Evolutionary conservation across 345 rosid genomes (phyloP).

Genomic region (Hirschfeldia incana): DNA sequence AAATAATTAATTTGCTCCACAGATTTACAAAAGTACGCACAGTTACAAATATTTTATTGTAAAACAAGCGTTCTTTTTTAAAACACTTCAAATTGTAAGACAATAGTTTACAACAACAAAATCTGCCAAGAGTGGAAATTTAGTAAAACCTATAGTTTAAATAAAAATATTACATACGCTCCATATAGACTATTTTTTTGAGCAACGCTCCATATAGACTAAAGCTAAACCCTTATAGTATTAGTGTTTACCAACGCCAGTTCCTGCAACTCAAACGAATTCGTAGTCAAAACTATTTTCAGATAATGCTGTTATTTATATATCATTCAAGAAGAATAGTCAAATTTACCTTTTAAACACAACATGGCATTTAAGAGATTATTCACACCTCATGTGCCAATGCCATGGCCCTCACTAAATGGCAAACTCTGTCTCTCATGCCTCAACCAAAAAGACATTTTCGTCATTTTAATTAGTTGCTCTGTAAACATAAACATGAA

Average conservation of each 20-base stretch:
- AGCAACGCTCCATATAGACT: background rate
- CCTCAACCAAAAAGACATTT: background rate
- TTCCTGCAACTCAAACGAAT: background rate
- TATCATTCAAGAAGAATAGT: background rate
- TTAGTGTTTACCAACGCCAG: background rate
- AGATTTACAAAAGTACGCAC: background rate
- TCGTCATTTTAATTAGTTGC: background rate
- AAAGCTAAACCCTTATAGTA: background rate
- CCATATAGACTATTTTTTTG: background rate
- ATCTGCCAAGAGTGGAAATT: background rate
- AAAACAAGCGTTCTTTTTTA: background rate
- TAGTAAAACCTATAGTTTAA: background rate
- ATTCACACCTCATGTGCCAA: background rate
- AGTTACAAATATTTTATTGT: too few relatives aligned
- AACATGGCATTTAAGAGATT: background rate
- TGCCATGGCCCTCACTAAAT: background rate
- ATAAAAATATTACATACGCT: too few relatives aligned
- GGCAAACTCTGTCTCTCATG: background rate
- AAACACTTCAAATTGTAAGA: too few relatives aligned
- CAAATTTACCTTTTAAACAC: background rate
- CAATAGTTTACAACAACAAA: background rate
- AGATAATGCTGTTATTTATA: background rate
- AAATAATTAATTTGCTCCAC: background rate
- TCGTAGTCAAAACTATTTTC: background rate
- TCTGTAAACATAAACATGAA: background rate